Evolutionary conservation across 139 green algal genomes (phyloP).

Genomic region (Zygnema cylindricum): DNA sequence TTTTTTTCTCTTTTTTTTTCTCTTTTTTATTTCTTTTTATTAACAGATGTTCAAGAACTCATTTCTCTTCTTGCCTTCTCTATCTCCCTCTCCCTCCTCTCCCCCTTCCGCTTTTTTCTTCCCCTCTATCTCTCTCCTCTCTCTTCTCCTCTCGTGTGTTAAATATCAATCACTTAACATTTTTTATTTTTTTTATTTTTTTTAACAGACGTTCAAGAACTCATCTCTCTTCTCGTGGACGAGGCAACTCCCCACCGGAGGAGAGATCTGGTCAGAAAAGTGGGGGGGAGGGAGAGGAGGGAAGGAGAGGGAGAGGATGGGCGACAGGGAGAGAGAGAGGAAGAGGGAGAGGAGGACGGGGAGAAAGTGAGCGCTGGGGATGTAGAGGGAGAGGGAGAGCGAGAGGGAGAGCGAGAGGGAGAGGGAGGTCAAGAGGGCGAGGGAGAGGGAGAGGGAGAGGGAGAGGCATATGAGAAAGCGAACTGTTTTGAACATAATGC

Average conservation of each 20-base stretch:
- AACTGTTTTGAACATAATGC: too few relatives aligned
- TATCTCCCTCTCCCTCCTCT: not conserved
- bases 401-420: not conserved
- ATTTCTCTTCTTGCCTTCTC: not conserved
- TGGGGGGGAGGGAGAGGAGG: not conserved
- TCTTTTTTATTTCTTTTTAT: conserved; percentile 1
- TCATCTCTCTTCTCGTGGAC: conserved; percentile 60
- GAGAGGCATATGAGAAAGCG: too few relatives aligned
- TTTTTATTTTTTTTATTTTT: conserved; percentile 39
- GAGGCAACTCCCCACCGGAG: conserved; percentile 2
- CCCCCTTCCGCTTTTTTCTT: not conserved
- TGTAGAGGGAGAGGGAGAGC: not conserved
- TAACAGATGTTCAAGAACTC: not conserved
- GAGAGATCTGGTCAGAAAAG: not conserved
- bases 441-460: not conserved
- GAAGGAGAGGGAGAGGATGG: conserved; percentile 9
- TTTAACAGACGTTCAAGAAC: conserved; percentile 70
- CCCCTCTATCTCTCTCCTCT: not conserved
- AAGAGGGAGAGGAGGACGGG: not conserved
- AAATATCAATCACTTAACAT: not conserved
- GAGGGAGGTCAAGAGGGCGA: conserved; percentile 17
- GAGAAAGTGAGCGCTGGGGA: not conserved
- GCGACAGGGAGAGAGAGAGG: not conserved
- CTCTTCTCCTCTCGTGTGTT: not conserved
- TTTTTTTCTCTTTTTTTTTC: not conserved